phyloP scores from a whole-genome alignment of 1,284 basidiomycete species.

The Leccinum laetum region DNA sequence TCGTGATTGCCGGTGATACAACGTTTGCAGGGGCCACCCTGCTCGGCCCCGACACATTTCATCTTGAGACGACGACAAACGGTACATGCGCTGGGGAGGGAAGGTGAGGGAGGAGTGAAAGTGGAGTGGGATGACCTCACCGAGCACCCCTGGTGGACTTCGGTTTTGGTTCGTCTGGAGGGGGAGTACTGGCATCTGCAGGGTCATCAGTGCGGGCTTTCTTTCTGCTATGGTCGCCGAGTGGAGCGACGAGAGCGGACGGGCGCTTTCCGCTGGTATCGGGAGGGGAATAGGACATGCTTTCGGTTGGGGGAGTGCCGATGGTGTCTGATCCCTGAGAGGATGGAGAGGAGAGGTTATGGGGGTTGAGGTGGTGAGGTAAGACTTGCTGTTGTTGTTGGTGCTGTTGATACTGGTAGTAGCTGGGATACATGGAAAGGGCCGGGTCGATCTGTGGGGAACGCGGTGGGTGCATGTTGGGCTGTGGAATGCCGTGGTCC shows the following conservation, averaged over 20 bases:
- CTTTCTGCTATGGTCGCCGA: conserved; percentile 49
- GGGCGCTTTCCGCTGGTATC: conserved; percentile 68
- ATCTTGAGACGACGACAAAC: conserved; percentile 97
- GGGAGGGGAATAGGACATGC: conserved; percentile 49
- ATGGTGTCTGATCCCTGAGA: conserved; percentile 74
- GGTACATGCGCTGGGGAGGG: conserved; percentile 74
- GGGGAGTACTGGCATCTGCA: conserved; percentile 47
- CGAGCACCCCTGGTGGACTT: conserved; percentile 88
- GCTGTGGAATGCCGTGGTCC: conserved; percentile 37
- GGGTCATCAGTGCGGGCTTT: conserved; percentile 59
- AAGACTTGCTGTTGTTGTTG: conserved; percentile 40
- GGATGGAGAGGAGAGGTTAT: conserved; percentile 62
- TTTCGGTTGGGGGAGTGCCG: conserved; percentile 68
- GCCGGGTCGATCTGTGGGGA: conserved; percentile 66
- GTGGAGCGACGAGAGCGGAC: conserved; percentile 43
- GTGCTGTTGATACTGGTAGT: conserved; percentile 51
- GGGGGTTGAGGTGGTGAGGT: conserved; percentile 46
- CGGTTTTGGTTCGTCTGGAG: conserved; percentile 66
- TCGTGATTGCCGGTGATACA: conserved; percentile 82
- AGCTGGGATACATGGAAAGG: conserved; percentile 59
- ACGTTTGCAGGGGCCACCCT: conserved; percentile 91
- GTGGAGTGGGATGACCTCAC: conserved; percentile 42
- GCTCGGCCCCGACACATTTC: conserved; percentile 95
- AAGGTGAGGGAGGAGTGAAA: conserved; percentile 3
- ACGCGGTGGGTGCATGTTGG: conserved; percentile 53